Base-by-base conservation (phyloP, 768 basidiomycete species). In the Mycena chlorophos region DNA sequence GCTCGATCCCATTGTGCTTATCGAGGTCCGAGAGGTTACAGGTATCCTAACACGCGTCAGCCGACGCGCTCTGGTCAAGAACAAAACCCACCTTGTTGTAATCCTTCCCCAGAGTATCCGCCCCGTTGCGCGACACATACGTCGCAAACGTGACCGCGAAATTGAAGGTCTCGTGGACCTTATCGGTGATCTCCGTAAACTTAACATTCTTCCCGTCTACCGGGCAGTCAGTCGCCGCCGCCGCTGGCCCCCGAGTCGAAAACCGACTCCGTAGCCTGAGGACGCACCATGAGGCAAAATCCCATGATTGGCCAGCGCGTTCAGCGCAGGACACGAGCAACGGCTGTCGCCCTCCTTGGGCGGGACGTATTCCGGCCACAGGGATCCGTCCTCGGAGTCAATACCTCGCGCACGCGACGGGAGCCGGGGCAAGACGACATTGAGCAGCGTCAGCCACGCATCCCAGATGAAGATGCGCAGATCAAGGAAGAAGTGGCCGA, bases 241-340 rank as follows among this genome's bases (percentile, higher is more conserved):
- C n/a, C 34, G 10, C 34, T 37, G 34, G 34, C n/a, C n/a, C n/a
- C n/a, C n/a, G n/a, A n/a, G 34, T 37, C 34, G 34, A 10, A 37
- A 34, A 34, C 31, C n/a, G n/a, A 17, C 31, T 34, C 31, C 8
- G 8, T 17, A 34, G 31, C 31, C 31, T 8, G 8, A 34, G 13
- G 13, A 42, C 40, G 40, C n/a, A 42, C 40, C 26, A 27, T 22
- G n/a, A 2, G 34, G 46, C 52, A 22, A 14, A 82, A 42, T 42
- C n/a, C 82, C 83, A 37, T 83, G 83, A 58, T 83, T 83, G 13
- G 81, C 81, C 73, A 84, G 70, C 1, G 79, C 76, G 54, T 84
- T 83, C 39, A 84, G 59, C 17, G 71, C 80, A 3, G 82, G 82
- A 52, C 83, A 84, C 1, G 76, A 71, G 43, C 73, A 75, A 0